Evolutionary conservation across 805 yeast genomes (phyloP).

Genomic region (Candida fluviatilis): DNA sequence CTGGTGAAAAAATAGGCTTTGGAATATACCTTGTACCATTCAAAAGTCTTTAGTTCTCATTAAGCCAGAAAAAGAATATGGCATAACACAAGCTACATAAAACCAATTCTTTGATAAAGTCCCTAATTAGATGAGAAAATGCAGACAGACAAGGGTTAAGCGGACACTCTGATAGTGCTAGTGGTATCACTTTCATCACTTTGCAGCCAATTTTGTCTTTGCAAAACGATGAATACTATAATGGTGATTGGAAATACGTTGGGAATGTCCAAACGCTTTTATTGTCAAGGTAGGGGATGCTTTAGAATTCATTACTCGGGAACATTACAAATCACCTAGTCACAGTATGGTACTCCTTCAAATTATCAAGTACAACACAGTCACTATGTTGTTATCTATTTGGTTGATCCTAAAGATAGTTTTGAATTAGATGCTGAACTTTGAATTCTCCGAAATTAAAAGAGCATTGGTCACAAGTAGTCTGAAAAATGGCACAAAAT

Average conservation of each 20-base stretch:
- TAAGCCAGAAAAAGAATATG: too few relatives aligned
- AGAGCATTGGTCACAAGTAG: constrained; percentile 13
- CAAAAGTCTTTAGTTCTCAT: too few relatives aligned
- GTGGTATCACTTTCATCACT: constrained; percentile 23
- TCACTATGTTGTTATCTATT: constrained; percentile 20
- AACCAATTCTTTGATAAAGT: too few relatives aligned
- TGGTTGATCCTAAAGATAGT: constrained; percentile 16
- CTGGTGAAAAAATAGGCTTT: too few relatives aligned
- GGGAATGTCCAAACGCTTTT: constrained; percentile 22
- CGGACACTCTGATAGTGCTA: constrained; percentile 26
- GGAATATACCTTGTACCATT: too few relatives aligned
- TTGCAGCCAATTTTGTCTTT: constrained; percentile 24
- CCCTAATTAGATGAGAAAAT: too few relatives aligned
- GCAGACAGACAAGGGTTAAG: constrained; percentile 21
- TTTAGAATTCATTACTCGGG: constrained; percentile 24
- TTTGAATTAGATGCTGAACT: constrained; percentile 18
- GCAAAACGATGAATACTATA: constrained; percentile 22
- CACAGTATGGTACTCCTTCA: constrained; percentile 21
- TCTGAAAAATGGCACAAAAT: constrained; percentile 23
- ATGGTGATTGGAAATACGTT: constrained; percentile 24
- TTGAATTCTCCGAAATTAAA: constrained; percentile 16
- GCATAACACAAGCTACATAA: too few relatives aligned
- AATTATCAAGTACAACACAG: constrained; percentile 16
- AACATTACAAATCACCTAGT: constrained; percentile 19
- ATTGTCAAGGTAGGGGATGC: constrained; percentile 25